phyloP scores from a whole-genome alignment of 371 early-diverging fungal genomes.

The Capillidium rhysosporum region DNA sequence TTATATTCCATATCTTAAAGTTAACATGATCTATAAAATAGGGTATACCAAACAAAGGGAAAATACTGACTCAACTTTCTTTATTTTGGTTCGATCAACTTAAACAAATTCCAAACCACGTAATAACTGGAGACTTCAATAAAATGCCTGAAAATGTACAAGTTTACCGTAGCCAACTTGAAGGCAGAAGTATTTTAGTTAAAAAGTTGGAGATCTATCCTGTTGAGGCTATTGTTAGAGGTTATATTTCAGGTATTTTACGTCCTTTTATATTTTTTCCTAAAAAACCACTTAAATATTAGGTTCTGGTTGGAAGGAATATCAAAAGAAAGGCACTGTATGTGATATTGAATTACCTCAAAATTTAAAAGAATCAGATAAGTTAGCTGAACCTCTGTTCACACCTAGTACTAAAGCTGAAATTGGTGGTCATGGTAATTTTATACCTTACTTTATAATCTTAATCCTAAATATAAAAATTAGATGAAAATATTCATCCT shows the following conservation, averaged over 20 bases:
- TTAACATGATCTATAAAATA: slow-evolving; percentile 10
- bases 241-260: slow-evolving; percentile 67
- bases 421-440: slow-evolving; percentile 74
- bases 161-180: slow-evolving; percentile 68
- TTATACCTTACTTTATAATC: not conserved
- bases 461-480: not conserved
- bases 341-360: slow-evolving; percentile 72
- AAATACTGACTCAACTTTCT: slow-evolving; percentile 81
- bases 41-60: slow-evolving; percentile 90
- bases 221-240: slow-evolving; percentile 93
- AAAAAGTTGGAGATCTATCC: slow-evolving; percentile 85
- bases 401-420: slow-evolving; percentile 98
- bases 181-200: slow-evolving; percentile 79
- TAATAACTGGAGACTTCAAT: slow-evolving; percentile 81
- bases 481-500: slow-evolving; percentile 94
- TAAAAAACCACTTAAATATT: not conserved
- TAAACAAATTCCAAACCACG: slow-evolving; percentile 70
- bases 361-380: slow-evolving; percentile 66
- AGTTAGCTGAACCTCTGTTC: slow-evolving; percentile 63
- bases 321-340: slow-evolving; percentile 75
- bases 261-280: not conserved
- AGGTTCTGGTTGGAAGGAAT: slow-evolving; percentile 92
- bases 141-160: slow-evolving; percentile 78
- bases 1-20: not conserved
- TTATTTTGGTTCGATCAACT: slow-evolving; percentile 87